A percentile compares a stretch with the other conserved stretches of the same genome.
Evolutionary conservation across 1,284 basidiomycete species (phyloP).

Genomic region (Leccinum subrobustum): DNA sequence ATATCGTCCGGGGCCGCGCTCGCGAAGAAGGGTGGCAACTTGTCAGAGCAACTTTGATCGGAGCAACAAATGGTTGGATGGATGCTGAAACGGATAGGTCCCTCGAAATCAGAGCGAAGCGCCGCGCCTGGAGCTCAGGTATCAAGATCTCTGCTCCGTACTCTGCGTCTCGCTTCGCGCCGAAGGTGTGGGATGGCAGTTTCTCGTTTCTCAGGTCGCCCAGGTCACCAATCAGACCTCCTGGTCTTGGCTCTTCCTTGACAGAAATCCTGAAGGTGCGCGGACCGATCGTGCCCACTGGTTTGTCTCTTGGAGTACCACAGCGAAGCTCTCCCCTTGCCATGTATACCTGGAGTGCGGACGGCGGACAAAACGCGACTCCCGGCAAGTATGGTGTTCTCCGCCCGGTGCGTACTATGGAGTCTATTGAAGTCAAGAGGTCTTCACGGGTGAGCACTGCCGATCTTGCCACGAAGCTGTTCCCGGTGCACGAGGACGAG

Average conservation of each 20-base stretch:
- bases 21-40: slow-evolving; percentile 32
- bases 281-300: slow-evolving; percentile 31
- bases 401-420: slow-evolving; percentile 7
- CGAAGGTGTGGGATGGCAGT: slow-evolving; percentile 21
- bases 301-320: slow-evolving; percentile 29
- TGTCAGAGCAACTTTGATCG: slow-evolving; percentile 22
- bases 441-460: slow-evolving; percentile 24
- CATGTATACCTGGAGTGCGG: slow-evolving; percentile 18
- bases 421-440: slow-evolving; percentile 20
- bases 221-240: slow-evolving; percentile 14
- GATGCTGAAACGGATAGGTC: slow-evolving; percentile 25
- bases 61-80: slow-evolving; percentile 26
- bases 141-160: slow-evolving; percentile 31
- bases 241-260: slow-evolving; percentile 21
- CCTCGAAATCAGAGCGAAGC: slow-evolving; percentile 32
- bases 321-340: slow-evolving; percentile 28
- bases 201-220: not conserved
- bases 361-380: slow-evolving; percentile 3
- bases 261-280: slow-evolving; percentile 1
- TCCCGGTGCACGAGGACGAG: slow-evolving; percentile 30
- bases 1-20: slow-evolving; percentile 28
- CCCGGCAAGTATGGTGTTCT: slow-evolving; percentile 19
- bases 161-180: not conserved
- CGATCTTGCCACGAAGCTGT: slow-evolving; percentile 23
- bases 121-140: slow-evolving; percentile 35